Evolutionary conservation across 2,329 filamentous ascomycete species (phyloP), one percentile per base, ranked within the genome.

Genomic region (Penicillium sp.): DNA sequence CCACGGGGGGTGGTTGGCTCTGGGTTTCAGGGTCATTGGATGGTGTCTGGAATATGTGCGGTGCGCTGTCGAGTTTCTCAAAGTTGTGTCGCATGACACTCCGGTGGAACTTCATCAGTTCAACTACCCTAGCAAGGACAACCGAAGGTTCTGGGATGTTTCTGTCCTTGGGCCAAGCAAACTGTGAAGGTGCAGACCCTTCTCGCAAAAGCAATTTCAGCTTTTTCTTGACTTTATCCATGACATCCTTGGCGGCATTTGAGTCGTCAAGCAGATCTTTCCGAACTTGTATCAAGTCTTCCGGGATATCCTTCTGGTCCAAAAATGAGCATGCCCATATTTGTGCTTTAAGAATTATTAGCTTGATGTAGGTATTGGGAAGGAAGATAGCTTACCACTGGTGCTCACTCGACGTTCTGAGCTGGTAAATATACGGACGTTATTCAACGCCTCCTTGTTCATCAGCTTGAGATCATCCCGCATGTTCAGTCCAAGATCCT

Each of bases 201-300:
- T 96, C 90, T 31, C 94, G 87, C 57, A 99, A 77, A 21, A 99
- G 82, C 1, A 91, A 88, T 78, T 99, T 99, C 29, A 99, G 84
- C 85, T 96, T 97, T 84, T 99, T 99, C 83, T 99, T 99, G 56
- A 99, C 94, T 77, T 96, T 97, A 77, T 99, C 95, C 90, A 97
- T 99, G 70, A 96, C 92, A 73, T 99, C 94, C 74, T 99, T 99
- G 57, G 94, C 94, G 4, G 94, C 94, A 74, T 99, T 99, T 0
- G 93, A 97, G 72, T 99, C 94, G 73, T 99, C 94, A 3, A 99
- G 80, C 7, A 99, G 83, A 75, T 97, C 93, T 73, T 99, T 99
- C 53, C 94, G 88, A 56, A 97, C 88, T 35, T 87, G 89, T 62
- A 99, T 96, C 63, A 91, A 91, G 67, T 96, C 90, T 25, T 91